phyloP scores from a whole-genome alignment of 2,329 filamentous ascomycete species.

The Trichoderma arundinaceum region DNA sequence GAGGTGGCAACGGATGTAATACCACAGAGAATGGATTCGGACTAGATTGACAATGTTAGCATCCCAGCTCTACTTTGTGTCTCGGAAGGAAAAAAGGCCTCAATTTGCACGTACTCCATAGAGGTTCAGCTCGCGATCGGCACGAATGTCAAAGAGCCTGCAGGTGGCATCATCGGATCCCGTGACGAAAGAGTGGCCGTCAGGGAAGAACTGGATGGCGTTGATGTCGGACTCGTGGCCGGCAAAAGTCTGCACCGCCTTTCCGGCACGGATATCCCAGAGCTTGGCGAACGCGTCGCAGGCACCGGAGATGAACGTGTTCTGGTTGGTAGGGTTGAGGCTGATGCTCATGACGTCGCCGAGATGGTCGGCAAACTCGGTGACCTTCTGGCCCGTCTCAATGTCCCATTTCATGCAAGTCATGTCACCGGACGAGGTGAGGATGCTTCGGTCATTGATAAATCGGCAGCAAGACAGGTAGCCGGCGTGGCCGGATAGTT shows the following conservation, averaged over 20 bases:
- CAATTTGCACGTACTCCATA: constrained; percentile 62
- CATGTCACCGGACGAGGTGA: constrained; percentile 99
- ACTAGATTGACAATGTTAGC: constrained; percentile 59
- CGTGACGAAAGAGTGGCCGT: constrained; percentile 97
- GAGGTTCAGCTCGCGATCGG: constrained; percentile 78
- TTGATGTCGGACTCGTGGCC: constrained; percentile 99
- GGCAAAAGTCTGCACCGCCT: constrained; percentile 97
- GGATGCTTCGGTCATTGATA: constrained; percentile 96
- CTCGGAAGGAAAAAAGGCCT: neutral
- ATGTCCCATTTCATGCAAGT: constrained; percentile 99
- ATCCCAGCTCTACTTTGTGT: neutral
- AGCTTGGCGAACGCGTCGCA: constrained; percentile 98
- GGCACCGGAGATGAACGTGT: constrained; percentile 98
- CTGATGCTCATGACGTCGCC: constrained; percentile 99
- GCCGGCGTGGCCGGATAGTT: constrained; percentile 94
- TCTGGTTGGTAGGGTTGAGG: constrained; percentile 98
- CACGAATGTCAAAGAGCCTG: constrained; percentile 95
- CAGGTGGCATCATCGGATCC: constrained; percentile 98
- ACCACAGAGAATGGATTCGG: constrained; percentile 94
- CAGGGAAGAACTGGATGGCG: constrained; percentile 98
- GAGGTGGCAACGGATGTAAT: constrained; percentile 99
- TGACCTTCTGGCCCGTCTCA: constrained; percentile 94
- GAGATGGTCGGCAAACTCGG: constrained; percentile 96
- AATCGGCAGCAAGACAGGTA: constrained; percentile 99
- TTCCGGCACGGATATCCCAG: constrained; percentile 98